Evolutionary conservation across 2,329 filamentous ascomycete genomes (phyloP).

Genomic region (Tolypocladium tundrense): DNA sequence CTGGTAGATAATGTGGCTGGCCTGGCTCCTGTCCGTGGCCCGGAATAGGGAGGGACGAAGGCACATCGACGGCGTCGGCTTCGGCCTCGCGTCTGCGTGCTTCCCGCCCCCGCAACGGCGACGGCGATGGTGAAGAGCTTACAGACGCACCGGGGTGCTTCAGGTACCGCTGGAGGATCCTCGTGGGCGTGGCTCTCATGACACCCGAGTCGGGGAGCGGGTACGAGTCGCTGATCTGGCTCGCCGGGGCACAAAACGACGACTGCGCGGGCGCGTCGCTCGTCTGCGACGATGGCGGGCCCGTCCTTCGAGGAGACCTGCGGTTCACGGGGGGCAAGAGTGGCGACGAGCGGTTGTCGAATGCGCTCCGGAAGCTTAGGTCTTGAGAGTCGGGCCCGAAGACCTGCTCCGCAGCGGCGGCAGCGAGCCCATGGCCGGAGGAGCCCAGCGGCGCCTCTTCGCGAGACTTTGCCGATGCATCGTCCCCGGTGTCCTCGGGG

Average conservation of each 20-base stretch:
- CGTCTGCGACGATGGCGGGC: constrained; percentile 4
- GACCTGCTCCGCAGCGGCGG: constrained; percentile 8
- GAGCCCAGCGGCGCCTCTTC: background rate
- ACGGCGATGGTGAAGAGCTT: constrained; percentile 13
- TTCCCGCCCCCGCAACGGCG: constrained; percentile 2
- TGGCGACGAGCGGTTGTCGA: constrained; percentile 32
- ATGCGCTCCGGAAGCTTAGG: constrained; percentile 33
- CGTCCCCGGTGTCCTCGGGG: background rate
- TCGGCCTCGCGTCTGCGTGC: background rate
- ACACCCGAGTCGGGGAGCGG: constrained; percentile 22
- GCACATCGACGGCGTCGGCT: constrained; percentile 5
- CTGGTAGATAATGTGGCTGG: constrained; percentile 1
- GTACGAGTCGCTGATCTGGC: constrained; percentile 46
- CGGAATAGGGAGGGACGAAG: constrained; percentile 14
- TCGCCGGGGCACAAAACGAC: constrained; percentile 35
- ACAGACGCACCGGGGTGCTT: constrained; percentile 16
- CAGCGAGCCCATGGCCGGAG: constrained; percentile 4
- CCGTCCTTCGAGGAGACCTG: background rate
- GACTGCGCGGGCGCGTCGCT: constrained; percentile 11
- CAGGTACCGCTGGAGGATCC: constrained; percentile 38
- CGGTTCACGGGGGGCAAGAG: constrained; percentile 5
- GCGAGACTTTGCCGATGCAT: background rate
- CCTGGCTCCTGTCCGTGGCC: constrained; percentile 3
- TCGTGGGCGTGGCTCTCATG: constrained; percentile 32
- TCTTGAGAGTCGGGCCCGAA: constrained; percentile 24